Evolutionary conservation across 2,329 filamentous ascomycete species (phyloP), one percentile per base, ranked within the genome.

Genomic region (Aureobasidium sp.): DNA sequence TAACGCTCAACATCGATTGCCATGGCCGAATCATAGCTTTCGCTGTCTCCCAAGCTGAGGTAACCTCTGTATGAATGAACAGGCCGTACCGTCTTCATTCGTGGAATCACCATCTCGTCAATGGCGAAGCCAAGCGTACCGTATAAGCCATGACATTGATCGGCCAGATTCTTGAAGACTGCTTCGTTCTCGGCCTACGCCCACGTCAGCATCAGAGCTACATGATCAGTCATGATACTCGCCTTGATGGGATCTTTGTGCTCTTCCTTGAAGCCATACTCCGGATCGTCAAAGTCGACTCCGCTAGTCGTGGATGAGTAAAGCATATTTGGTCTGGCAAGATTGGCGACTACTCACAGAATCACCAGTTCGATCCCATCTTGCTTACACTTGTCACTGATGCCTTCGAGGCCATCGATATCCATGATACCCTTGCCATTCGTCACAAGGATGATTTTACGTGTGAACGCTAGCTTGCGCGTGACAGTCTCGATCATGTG

Each of bases 211-310:
- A 10, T 11, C 14, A 6, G 16, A 12, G 5, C 16, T 3, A 1
- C 17, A 8, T 6, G 10, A 19, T 2, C 14, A 3, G 4, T 48
- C 7, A 2, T 21, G 14, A 7, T 3, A 21, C 50, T 35, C 63
- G 85, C 83, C 76, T 97, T 97, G 48, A 69, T 66, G 0, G 67
- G 59, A 16, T 84, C 72, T 66, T 98, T 98, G 59, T 86, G 80
- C 67, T 96, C 90, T 70, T 97, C 91, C 67, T 95, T 95, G 65
- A 88, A 87, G 37, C 90, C 90, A 64, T 85, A 95, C 2, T 95
- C 90, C 1, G 81, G 66, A 66, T 96, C 90, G 65, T 98, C 90
- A 68, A 98, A 97, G 66, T 98, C 93, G 16, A 95, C 81, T 12
- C 93, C 93, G 51, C 86, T 90, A 55, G 38, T 19, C 25, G 27